A percentile compares a stretch with the other conserved stretches of the same genome.
These are phyloP conservation scores for Pistacia integerrima DNA, from an alignment of 345 rosid species.

Conservation along the genomic window DNA sequence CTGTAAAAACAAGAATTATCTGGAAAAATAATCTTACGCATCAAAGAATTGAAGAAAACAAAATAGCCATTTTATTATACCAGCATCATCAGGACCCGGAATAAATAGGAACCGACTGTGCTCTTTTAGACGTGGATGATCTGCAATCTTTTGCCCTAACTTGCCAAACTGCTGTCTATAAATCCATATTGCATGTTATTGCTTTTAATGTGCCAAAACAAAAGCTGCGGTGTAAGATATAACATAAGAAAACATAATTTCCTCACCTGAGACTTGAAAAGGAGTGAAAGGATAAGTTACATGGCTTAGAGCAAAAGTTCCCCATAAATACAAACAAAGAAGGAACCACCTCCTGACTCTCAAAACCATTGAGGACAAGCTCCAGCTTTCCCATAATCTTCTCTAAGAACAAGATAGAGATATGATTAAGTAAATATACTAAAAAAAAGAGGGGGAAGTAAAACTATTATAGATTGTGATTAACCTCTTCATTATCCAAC, in stretches of 20 bases:
- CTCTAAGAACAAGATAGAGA: slow-evolving; percentile 49
- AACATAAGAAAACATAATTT: slow-evolving; percentile 6
- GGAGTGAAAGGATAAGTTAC: slow-evolving; percentile 77
- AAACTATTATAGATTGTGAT: slow-evolving; percentile 14
- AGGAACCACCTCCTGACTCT: slow-evolving; percentile 76
- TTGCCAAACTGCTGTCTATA: slow-evolving; percentile 74
- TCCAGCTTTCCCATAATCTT: slow-evolving; percentile 79
- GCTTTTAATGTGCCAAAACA: not conserved
- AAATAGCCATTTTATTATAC: slow-evolving; percentile 34
- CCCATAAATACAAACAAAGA: slow-evolving; percentile 98
- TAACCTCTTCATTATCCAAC: slow-evolving; percentile 88
- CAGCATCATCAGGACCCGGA: slow-evolving; percentile 94
- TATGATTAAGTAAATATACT: slow-evolving; percentile 38
- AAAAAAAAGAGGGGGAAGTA: slow-evolving; percentile 9
- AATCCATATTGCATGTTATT: slow-evolving; percentile 6
- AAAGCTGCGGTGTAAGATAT: not conserved
- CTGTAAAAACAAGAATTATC: slow-evolving; percentile 40
- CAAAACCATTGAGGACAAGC: slow-evolving; percentile 77
- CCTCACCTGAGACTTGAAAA: slow-evolving; percentile 77
- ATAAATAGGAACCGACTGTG: slow-evolving; percentile 82
- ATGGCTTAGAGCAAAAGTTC: slow-evolving; percentile 79
- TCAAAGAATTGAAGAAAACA: not conserved
- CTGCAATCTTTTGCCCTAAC: slow-evolving; percentile 73
- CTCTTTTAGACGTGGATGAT: slow-evolving; percentile 76
- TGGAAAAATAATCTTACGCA: not conserved